A percentile compares a stretch with the other conserved stretches of the same genome.
phyloP scores from a whole-genome alignment of 805 yeast genomes.

The Cyberlindnera misumaiensis region DNA sequence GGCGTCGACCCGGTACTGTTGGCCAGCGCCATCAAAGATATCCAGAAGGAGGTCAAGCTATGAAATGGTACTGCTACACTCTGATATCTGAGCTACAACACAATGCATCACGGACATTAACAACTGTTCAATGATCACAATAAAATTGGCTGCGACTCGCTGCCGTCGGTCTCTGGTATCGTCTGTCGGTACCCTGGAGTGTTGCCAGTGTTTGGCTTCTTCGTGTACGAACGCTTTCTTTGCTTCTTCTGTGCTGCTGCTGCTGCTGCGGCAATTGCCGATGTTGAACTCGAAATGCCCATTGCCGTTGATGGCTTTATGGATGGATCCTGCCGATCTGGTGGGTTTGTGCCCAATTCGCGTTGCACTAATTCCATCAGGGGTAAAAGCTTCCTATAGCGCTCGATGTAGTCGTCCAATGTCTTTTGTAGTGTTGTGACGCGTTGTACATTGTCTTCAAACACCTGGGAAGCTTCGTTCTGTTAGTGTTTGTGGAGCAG shows the following conservation, averaged over 20 bases:
- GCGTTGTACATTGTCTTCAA: slow-evolving; percentile 28
- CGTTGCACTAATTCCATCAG: slow-evolving; percentile 40
- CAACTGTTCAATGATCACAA: slow-evolving; percentile 5
- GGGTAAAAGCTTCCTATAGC: slow-evolving; percentile 40
- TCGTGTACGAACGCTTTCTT: slow-evolving; percentile 17
- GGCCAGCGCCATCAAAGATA: neutral
- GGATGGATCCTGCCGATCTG: slow-evolving; percentile 65
- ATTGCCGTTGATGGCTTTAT: slow-evolving; percentile 36
- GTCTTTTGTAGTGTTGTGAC: slow-evolving; percentile 29
- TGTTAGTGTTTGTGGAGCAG: slow-evolving; percentile 2
- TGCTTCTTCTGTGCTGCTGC: slow-evolving; percentile 7
- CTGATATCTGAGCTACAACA: no score
- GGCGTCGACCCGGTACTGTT: neutral
- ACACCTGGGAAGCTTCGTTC: slow-evolving; percentile 17
- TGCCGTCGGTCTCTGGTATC: slow-evolving; percentile 12
- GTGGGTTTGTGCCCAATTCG: slow-evolving; percentile 46
- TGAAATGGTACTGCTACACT: neutral
- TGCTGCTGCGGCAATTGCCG: slow-evolving; percentile 1
- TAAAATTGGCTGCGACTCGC: slow-evolving; percentile 20
- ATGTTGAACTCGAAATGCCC: neutral
- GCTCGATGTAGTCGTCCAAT: slow-evolving; percentile 38
- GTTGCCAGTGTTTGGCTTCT: slow-evolving; percentile 14
- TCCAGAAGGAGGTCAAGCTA: neutral
- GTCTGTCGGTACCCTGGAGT: slow-evolving; percentile 6
- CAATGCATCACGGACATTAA: neutral